Conservation (phyloP, 2,329 filamentous ascomycete genomes). For the Aspergillus sp. region DNA sequence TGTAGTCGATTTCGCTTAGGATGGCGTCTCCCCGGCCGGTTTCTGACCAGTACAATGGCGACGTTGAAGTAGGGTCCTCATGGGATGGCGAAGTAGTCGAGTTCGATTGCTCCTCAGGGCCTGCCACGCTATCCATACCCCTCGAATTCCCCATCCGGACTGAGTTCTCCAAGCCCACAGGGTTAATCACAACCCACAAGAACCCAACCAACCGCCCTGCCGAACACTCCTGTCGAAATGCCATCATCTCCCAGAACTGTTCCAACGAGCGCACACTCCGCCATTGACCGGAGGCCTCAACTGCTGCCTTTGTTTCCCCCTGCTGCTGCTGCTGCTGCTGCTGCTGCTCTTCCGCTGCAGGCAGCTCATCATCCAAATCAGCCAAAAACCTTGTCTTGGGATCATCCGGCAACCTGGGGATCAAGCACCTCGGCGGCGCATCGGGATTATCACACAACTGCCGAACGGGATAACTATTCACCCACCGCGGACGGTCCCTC, state of each 20-base stretch:
- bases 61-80: neutral
- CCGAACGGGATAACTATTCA: slow-evolving; percentile 61
- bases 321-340: slow-evolving; percentile 30
- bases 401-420: slow-evolving; percentile 89
- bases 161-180: slow-evolving; percentile 42
- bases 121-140: slow-evolving; percentile 2
- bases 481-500: slow-evolving; percentile 34
- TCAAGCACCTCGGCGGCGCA: slow-evolving; percentile 71
- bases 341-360: slow-evolving; percentile 24
- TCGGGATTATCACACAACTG: slow-evolving; percentile 61
- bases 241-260: slow-evolving; percentile 99
- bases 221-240: slow-evolving; percentile 90
- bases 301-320: too few relatives aligned
- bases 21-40: slow-evolving; percentile 28
- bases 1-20: slow-evolving; percentile 34
- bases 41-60: slow-evolving; percentile 27
- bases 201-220: slow-evolving; percentile 89
- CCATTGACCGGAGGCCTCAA: slow-evolving; percentile 57
- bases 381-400: slow-evolving; percentile 84
- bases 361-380: slow-evolving; percentile 78
- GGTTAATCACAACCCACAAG: slow-evolving; percentile 78
- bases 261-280: slow-evolving; percentile 72
- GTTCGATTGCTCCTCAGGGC: neutral
- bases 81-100: neutral
- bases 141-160: slow-evolving; percentile 24